Evolutionary conservation across 2,329 filamentous ascomycete genomes (phyloP).

Genomic region (Alternaria arborescens): DNA sequence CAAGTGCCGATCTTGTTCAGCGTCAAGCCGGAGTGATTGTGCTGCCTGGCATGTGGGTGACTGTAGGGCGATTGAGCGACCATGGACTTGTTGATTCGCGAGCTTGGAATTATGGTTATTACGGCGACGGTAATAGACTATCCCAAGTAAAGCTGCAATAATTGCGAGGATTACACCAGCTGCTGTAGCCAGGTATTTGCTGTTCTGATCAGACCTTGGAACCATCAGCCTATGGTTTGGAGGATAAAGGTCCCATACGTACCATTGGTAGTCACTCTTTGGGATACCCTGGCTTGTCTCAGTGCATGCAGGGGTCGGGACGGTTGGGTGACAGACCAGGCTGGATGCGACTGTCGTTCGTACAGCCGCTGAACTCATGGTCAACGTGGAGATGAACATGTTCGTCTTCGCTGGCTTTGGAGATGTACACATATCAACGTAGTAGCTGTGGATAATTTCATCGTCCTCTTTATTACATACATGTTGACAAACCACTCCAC

Average conservation of each 20-base stretch:
- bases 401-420: neutral
- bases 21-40: neutral
- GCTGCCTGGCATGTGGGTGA: neutral
- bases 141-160: slow-evolving; percentile 45
- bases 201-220: slow-evolving; percentile 73
- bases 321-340: neutral
- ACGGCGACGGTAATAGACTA: neutral
- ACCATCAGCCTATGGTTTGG: neutral
- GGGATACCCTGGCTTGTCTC: slow-evolving; percentile 9
- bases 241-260: neutral
- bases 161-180: slow-evolving; percentile 77
- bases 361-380: neutral
- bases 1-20: neutral
- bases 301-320: neutral
- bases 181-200: slow-evolving; percentile 83
- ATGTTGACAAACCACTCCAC: slow-evolving; percentile 68
- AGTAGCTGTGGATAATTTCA: slow-evolving; percentile 50
- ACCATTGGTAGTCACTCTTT: slow-evolving; percentile 28
- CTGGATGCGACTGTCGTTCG: neutral
- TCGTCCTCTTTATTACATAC: slow-evolving; percentile 66
- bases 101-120: neutral
- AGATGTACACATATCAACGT: slow-evolving; percentile 6
- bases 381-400: neutral
- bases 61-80: slow-evolving; percentile 1
- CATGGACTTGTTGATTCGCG: neutral